A percentile compares a stretch with the other conserved stretches of the same genome.
These are phyloP conservation scores for Mytilinidion resinicola DNA, from an alignment of 495 filamentous ascomycete species.

Conservation along the genomic window DNA sequence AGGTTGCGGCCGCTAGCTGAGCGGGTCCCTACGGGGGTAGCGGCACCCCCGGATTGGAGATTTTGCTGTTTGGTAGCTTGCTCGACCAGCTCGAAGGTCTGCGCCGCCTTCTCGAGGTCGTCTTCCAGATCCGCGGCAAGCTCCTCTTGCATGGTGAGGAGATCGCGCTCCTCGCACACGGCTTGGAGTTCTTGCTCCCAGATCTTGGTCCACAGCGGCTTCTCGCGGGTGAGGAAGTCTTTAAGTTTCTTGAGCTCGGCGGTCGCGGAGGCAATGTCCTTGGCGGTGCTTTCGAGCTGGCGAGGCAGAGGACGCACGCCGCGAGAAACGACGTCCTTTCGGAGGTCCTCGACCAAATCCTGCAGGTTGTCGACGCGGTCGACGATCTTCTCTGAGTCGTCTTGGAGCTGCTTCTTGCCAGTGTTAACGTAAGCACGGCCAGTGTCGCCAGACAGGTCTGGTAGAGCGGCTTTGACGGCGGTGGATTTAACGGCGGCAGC, in stretches of 20 bases:
- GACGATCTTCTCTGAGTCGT: slow-evolving; percentile 82
- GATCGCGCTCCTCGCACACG: slow-evolving; percentile 90
- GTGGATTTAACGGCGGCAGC: slow-evolving; percentile 71
- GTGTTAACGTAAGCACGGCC: slow-evolving; percentile 77
- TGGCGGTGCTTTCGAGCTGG: slow-evolving; percentile 79
- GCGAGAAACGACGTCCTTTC: slow-evolving; percentile 91
- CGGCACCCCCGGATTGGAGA: slow-evolving; percentile 45
- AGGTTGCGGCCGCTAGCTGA: slow-evolving; percentile 36
- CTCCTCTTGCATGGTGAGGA: slow-evolving; percentile 90
- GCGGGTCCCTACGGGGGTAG: slow-evolving; percentile 7
- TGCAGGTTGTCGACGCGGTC: slow-evolving; percentile 90
- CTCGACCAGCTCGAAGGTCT: slow-evolving; percentile 91
- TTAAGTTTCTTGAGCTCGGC: slow-evolving; percentile 93
- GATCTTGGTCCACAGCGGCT: slow-evolving; percentile 94
- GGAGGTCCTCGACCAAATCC: slow-evolving; percentile 91
- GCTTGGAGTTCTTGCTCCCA: slow-evolving; percentile 95
- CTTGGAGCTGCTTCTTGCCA: slow-evolving; percentile 76
- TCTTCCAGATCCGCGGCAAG: slow-evolving; percentile 85
- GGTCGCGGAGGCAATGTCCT: slow-evolving; percentile 73
- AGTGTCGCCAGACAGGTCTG: slow-evolving; percentile 59
- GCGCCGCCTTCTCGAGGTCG: slow-evolving; percentile 86
- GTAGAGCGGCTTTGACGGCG: slow-evolving; percentile 59
- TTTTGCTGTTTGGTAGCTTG: slow-evolving; percentile 95
- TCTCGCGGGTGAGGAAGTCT: slow-evolving; percentile 83
- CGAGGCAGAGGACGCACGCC: slow-evolving; percentile 89